These are phyloP conservation scores for Zymoseptoria pseudotritici DNA, from an alignment of 2,329 filamentous ascomycete genomes.

Conservation along the genomic window DNA sequence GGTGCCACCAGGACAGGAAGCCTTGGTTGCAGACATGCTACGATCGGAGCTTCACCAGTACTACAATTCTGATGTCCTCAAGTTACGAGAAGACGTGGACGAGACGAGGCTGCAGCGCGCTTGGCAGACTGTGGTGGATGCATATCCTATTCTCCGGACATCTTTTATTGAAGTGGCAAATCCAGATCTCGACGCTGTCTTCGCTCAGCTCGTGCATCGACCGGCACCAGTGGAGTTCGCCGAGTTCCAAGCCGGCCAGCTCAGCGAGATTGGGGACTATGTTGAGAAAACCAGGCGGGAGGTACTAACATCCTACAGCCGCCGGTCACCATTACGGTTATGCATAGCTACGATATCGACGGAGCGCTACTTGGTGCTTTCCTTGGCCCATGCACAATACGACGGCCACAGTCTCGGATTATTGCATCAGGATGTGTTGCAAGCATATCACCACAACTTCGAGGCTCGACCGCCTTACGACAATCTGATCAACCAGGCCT, in stretches of 20 bases:
- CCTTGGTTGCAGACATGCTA: conserved; percentile 76
- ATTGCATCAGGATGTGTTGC: conserved; percentile 62
- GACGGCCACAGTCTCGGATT: conserved; percentile 78
- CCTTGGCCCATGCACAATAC: conserved; percentile 79
- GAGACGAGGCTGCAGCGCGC: conserved; percentile 50
- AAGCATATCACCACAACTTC: conserved; percentile 46
- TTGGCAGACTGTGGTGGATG: conserved; percentile 53
- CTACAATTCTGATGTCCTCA: conserved; percentile 75
- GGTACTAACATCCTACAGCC: conserved; percentile 30
- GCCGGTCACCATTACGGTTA: conserved; percentile 28
- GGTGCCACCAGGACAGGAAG: conserved; percentile 76
- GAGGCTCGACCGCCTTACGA: conserved; percentile 43
- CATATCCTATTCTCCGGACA: conserved; percentile 67
- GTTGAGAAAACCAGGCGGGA: conserved; percentile 31
- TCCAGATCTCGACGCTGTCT: conserved; percentile 47
- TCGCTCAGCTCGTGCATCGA: conserved; percentile 48
- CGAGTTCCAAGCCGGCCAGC: conserved; percentile 13
- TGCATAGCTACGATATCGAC: conserved; percentile 30
- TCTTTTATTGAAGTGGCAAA: conserved; percentile 61
- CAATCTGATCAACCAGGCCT: conserved; percentile 48
- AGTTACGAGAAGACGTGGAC: conserved; percentile 51
- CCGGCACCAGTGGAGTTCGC: conserved; percentile 31
- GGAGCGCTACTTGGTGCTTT: conserved; percentile 50
- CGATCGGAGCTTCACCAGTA: conserved; percentile 67
- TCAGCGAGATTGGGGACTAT: conserved; percentile 26